A percentile compares a stretch with the other conserved stretches of the same genome.
Evolutionary conservation across 495 filamentous ascomycete genomes (phyloP).

Genomic region (Aspergillus funiculosus): DNA sequence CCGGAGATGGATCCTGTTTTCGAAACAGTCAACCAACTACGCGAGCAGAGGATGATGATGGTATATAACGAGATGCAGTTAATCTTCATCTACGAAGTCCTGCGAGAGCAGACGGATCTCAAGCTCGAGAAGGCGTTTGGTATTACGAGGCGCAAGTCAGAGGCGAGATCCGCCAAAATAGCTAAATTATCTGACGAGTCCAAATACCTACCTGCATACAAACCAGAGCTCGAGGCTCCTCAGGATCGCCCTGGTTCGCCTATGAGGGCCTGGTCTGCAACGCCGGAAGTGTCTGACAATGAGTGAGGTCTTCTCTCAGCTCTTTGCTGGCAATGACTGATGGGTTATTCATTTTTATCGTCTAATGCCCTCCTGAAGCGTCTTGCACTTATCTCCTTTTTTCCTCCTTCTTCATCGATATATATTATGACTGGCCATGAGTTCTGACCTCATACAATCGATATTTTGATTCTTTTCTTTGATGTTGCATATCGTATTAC

Average conservation of each 20-base stretch:
- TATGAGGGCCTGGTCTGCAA: slow-evolving; percentile 28
- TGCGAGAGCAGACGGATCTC: slow-evolving; percentile 63
- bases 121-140: slow-evolving; percentile 39
- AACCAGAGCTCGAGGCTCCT: slow-evolving; percentile 37
- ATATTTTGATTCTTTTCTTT: slow-evolving; percentile 13
- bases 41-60: slow-evolving; percentile 92
- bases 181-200: slow-evolving; percentile 34
- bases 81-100: slow-evolving; percentile 81
- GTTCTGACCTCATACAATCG: slow-evolving; percentile 13
- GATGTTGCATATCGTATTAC: not conserved
- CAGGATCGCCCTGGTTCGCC: slow-evolving; percentile 25
- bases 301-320: slow-evolving; percentile 22
- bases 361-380: slow-evolving; percentile 12
- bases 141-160: slow-evolving; percentile 21
- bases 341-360: not conserved
- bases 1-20: slow-evolving; percentile 56
- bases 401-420: too few relatives aligned
- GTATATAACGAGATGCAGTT: slow-evolving; percentile 88
- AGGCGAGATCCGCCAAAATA: slow-evolving; percentile 38
- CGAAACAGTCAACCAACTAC: slow-evolving; percentile 70
- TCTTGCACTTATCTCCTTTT: slow-evolving; percentile 7
- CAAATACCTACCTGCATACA: slow-evolving; percentile 30
- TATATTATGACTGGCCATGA: slow-evolving; percentile 21
- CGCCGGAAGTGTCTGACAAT: slow-evolving; percentile 31
- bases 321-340: not conserved